A percentile compares a stretch with the other conserved stretches of the same genome.
phyloP scores from a whole-genome alignment of 179 eudicot species.

The Monotropa hypopitys region DNA sequence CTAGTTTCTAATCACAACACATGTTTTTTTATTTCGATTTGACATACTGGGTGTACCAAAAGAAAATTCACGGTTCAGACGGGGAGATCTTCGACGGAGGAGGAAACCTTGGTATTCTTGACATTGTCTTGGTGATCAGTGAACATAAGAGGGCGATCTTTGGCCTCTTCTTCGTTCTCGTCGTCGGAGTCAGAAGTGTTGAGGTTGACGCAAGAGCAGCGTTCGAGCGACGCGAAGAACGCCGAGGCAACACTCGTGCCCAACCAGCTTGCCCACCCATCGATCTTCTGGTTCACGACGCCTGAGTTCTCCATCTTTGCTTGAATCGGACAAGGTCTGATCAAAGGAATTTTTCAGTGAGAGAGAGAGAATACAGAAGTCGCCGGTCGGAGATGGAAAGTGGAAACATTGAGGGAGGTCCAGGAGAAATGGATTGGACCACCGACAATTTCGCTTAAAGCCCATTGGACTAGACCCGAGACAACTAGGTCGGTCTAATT shows the following conservation, averaged over 20 bases:
- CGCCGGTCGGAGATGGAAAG: not conserved
- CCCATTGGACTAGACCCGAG: not conserved
- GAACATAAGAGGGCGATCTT: constrained; percentile 32
- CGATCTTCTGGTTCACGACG: constrained; percentile 15
- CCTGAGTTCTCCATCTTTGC: constrained; percentile 21
- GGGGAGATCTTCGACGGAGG: constrained; percentile 12
- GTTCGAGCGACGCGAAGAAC: constrained; percentile 62
- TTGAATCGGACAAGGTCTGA: not conserved
- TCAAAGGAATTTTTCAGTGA: not conserved
- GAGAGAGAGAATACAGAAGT: not conserved
- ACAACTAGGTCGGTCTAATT: no score
- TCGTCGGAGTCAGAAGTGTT: constrained; percentile 46
- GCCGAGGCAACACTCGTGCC: constrained; percentile 36
- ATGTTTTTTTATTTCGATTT: not conserved
- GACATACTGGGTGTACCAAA: not conserved
- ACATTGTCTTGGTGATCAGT: constrained; percentile 6
- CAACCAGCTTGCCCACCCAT: constrained; percentile 26
- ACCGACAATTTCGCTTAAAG: no score
- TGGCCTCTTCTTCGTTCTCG: constrained; percentile 32
- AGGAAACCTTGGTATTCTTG: constrained; percentile 5
- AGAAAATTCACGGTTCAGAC: not conserved
- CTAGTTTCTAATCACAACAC: not conserved
- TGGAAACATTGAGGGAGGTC: no score
- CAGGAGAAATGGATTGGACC: no score
- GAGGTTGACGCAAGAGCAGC: constrained; percentile 59